Evolutionary conservation across 2,329 filamentous ascomycete species (phyloP).

Genomic region (Alternaria metachromatica): DNA sequence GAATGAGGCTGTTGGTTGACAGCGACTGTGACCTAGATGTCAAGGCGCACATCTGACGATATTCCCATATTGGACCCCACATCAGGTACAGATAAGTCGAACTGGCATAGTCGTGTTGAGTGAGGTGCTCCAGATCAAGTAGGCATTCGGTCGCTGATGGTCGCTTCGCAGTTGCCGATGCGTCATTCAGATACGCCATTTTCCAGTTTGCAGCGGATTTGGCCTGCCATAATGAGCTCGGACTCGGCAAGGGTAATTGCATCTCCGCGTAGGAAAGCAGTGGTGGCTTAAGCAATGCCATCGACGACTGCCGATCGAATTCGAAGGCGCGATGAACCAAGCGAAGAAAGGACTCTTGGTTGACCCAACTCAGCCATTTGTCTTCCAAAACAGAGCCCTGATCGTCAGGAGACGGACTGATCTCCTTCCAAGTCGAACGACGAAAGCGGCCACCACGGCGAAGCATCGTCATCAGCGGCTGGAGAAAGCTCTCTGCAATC

Average conservation of each 20-base stretch:
- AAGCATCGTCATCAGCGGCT: conserved; percentile 63
- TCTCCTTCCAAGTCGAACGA: conserved; percentile 59
- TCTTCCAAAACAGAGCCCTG: conserved; percentile 63
- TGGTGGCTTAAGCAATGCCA: conserved; percentile 69
- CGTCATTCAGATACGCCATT: conserved; percentile 58
- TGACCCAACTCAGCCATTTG: conserved; percentile 71
- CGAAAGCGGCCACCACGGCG: conserved; percentile 66
- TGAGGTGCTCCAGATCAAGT: conserved; percentile 31
- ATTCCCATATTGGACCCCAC: conserved; percentile 71
- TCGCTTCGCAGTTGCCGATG: conserved; percentile 16
- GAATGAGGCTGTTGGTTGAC: conserved; percentile 44
- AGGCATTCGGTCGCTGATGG: conserved; percentile 41
- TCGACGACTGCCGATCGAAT: conserved; percentile 71
- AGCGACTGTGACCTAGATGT: conserved; percentile 52
- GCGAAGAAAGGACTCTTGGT: conserved; percentile 71
- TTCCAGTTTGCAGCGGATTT: conserved; percentile 71
- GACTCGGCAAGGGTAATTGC: conserved; percentile 68
- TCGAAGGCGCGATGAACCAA: conserved; percentile 71
- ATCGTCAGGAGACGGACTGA: conserved; percentile 62
- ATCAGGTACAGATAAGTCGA: conserved; percentile 70
- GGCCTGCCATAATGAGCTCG: conserved; percentile 70
- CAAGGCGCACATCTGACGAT: conserved; percentile 65
- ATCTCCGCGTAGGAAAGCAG: conserved; percentile 74
- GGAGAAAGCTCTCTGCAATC: conserved; percentile 64
- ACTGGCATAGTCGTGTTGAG: conserved; percentile 47